Evolutionary conservation across 768 basidiomycete species (phyloP).

Genomic region (Boletus tomentosulus): DNA sequence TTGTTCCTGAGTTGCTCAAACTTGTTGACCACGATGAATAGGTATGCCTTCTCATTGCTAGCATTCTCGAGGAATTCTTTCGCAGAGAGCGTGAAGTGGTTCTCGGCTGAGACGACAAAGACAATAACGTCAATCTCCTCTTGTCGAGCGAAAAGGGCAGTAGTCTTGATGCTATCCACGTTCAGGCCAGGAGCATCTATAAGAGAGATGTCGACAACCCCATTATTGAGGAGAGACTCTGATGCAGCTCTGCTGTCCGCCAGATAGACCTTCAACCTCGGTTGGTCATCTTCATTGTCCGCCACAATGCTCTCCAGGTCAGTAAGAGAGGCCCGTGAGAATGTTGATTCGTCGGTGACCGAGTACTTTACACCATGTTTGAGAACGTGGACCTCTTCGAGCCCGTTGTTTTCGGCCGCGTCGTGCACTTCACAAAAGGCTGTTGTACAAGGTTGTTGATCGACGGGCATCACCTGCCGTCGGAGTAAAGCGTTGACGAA

Average conservation of each 20-base stretch:
- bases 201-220: conserved; percentile 94
- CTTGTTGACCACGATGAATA: conserved; percentile 99
- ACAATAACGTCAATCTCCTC: conserved; percentile 98
- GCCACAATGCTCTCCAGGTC: conserved; percentile 79
- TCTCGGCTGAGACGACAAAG: conserved; percentile 96
- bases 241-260: conserved; percentile 72
- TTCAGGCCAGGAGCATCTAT: conserved; percentile 99
- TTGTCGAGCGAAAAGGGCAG: conserved; percentile 91
- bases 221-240: conserved; percentile 88
- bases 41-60: conserved; percentile 93
- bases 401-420: conserved; percentile 71
- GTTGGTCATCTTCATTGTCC: conserved; percentile 50
- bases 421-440: conserved; percentile 97
- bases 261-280: conserved; percentile 83
- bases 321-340: conserved; percentile 56
- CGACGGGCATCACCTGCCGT: conserved; percentile 90
- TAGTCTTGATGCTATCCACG: conserved; percentile 91
- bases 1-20: conserved; percentile 95
- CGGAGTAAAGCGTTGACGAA: conserved; percentile 94
- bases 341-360: conserved; percentile 71
- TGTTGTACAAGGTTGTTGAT: conserved; percentile 97
- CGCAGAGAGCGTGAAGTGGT: conserved; percentile 95
- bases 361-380: conserved; percentile 68
- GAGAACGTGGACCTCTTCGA: conserved; percentile 83
- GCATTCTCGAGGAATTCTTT: conserved; percentile 92